These are phyloP conservation scores for Ananas comosus DNA, from an alignment of 176 grass and related monocot species.

Conservation along the genomic window DNA sequence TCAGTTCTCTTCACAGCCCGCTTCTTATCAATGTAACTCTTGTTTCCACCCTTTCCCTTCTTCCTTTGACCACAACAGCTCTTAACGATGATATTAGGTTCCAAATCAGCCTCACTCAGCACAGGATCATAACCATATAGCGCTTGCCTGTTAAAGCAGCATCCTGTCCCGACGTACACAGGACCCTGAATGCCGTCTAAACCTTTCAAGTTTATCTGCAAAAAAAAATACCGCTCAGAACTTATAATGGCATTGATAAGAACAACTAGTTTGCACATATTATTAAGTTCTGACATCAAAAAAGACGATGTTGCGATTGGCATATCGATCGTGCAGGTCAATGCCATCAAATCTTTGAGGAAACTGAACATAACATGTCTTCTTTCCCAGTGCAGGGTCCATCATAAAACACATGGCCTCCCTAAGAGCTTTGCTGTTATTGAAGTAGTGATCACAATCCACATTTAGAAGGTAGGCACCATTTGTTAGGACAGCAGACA, in stretches of 20 bases:
- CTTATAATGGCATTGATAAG: constrained; percentile 1
- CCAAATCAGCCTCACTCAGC: constrained; percentile 91
- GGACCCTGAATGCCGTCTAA: constrained; percentile 95
- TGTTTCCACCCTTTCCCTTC: constrained; percentile 52
- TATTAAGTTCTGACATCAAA: constrained; percentile 63
- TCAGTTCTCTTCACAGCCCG: constrained; percentile 96
- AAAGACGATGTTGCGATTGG: constrained; percentile 93
- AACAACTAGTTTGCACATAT: not conserved
- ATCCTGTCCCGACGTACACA: constrained; percentile 82
- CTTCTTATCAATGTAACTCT: constrained; percentile 93
- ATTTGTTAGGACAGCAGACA: constrained; percentile 97
- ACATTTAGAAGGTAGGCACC: constrained; percentile 92
- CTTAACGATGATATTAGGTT: constrained; percentile 83
- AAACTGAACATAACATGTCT: constrained; percentile 93
- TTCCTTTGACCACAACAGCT: constrained; percentile 97
- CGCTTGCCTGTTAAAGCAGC: constrained; percentile 86
- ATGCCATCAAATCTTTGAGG: constrained; percentile 96
- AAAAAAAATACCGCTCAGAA: constrained; percentile 19
- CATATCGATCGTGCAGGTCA: constrained; percentile 89
- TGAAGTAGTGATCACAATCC: constrained; percentile 99
- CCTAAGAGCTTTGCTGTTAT: constrained; percentile 93
- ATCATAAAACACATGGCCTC: constrained; percentile 99
- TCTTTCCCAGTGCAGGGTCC: constrained; percentile 70
- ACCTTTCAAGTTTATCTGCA: constrained; percentile 96
- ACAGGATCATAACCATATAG: constrained; percentile 91